Percentiles rank a stretch among this genome's conserved stretches.
Evolutionary conservation across 805 yeast genomes (phyloP).

Genomic region (Metschnikowia chrysomelidarum): DNA sequence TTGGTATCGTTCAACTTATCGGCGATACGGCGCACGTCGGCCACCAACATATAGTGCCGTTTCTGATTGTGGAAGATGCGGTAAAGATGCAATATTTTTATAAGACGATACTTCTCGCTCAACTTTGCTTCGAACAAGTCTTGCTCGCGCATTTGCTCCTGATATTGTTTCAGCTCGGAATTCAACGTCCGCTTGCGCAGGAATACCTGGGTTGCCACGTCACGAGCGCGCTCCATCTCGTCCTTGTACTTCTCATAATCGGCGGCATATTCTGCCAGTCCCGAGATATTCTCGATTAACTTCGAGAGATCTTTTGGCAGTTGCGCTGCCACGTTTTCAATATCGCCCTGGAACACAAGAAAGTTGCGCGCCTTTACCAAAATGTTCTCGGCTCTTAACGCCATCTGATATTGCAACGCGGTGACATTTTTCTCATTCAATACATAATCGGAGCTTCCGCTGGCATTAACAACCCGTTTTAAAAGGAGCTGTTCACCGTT

Average conservation of each 20-base stretch:
- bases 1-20: slow-evolving; percentile 21
- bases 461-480: slow-evolving; percentile 56
- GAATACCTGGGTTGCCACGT: slow-evolving; percentile 59
- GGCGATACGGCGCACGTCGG: slow-evolving; percentile 20
- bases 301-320: slow-evolving; percentile 71
- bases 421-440: slow-evolving; percentile 61
- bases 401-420: slow-evolving; percentile 60
- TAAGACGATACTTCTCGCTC: slow-evolving; percentile 45
- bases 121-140: slow-evolving; percentile 60
- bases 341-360: slow-evolving; percentile 95
- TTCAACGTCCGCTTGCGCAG: slow-evolving; percentile 67
- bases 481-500: slow-evolving; percentile 58
- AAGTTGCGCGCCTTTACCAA: slow-evolving; percentile 87
- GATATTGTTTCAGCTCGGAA: slow-evolving; percentile 74
- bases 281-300: slow-evolving; percentile 79
- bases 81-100: slow-evolving; percentile 56
- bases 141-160: slow-evolving; percentile 71
- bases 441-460: slow-evolving; percentile 66
- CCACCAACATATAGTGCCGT: slow-evolving; percentile 37
- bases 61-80: slow-evolving; percentile 61
- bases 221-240: slow-evolving; percentile 64
- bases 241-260: slow-evolving; percentile 68
- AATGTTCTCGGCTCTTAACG: slow-evolving; percentile 75
- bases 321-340: slow-evolving; percentile 88
- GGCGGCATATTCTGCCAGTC: slow-evolving; percentile 63